Evolutionary conservation across 2,329 filamentous ascomycete genomes (phyloP).

Genomic region (Colletotrichum sp.): DNA sequence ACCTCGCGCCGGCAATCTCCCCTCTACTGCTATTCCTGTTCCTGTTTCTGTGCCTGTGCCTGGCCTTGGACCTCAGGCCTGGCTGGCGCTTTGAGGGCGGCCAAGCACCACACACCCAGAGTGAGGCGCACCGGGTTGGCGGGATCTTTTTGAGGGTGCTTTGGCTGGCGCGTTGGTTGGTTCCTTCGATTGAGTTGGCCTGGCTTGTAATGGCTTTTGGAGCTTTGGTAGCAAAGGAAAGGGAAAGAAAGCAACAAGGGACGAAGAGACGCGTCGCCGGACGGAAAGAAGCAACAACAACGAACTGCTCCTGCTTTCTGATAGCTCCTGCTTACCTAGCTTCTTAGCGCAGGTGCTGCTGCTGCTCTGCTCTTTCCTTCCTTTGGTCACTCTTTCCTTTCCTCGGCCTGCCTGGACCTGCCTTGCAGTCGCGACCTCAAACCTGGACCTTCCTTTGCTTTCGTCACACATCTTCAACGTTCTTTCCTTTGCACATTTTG

Average conservation of each 20-base stretch:
- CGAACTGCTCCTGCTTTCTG: neutral
- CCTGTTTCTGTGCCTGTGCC: slow-evolving; percentile 3
- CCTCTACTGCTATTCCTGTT: neutral
- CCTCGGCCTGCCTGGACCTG: neutral
- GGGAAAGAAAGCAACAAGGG: neutral
- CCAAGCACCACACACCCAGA: neutral
- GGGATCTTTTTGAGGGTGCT: neutral
- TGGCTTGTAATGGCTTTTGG: neutral
- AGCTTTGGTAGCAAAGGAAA: neutral
- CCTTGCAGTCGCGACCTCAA: neutral
- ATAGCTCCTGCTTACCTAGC: neutral
- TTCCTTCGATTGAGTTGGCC: neutral
- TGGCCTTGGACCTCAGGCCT: neutral
- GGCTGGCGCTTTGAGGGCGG: neutral
- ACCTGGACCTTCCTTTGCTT: neutral
- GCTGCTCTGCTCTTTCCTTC: neutral
- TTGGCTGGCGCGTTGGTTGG: neutral
- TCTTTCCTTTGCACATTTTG: neutral
- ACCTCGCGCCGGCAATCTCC: neutral
- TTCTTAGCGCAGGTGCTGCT: neutral
- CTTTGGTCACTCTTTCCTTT: neutral
- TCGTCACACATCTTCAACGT: neutral
- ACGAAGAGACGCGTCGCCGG: neutral
- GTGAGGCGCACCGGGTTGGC: neutral
- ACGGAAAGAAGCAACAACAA: neutral